Evolutionary conservation across 2,329 filamentous ascomycete genomes (phyloP), one percentile per base, ranked within the genome.

Genomic region (Epichloe aotearoae): DNA sequence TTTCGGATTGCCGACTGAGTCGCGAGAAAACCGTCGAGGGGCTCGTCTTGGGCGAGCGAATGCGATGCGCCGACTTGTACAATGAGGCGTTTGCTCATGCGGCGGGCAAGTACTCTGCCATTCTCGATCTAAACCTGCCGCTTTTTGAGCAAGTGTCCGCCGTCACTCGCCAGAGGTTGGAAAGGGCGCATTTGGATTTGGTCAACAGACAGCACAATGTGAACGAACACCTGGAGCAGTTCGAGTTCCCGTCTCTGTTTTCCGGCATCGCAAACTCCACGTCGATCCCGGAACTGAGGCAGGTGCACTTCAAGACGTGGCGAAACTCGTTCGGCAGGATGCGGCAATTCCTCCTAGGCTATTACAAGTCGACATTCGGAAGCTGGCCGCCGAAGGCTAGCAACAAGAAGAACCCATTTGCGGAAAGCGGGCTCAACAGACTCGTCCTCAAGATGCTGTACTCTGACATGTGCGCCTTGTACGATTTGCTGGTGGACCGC

Each of bases 81-180:
- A 88, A 87, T 52, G 89, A 96, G 66, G 88, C 88, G 0, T 97
- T 96, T 61, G 82, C 89, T 5, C 93, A 97, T 65, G 88, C 84
- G 0, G 88, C 87, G 10, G 93, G 91, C 47, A 94, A 93, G 66
- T 88, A 91, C 53, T 78, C 86, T 19, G 75, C 88, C 34, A 80
- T 89, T 53, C 75, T 82, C 50, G 72, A 76, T 2, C 68, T 89
- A 45, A 77, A 81, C 42, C 82, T 80, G 47, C 79, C 82, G 0
- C 79, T 93, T 46, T 90, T 82, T 64, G 71, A 75, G 26, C 73
- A 85, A 59, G 78, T 97, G 41, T 86, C 83, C 2, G 66, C 72
- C 0, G 76, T 79, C 54, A 95, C 90, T 0, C 79, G 81, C 44
- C 85, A 88, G 58, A 80, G 86, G n/a, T 72, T 97, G 7, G 88